Conservation (phyloP, 768 basidiomycete species). For the Boletus pseudopeckii region DNA sequence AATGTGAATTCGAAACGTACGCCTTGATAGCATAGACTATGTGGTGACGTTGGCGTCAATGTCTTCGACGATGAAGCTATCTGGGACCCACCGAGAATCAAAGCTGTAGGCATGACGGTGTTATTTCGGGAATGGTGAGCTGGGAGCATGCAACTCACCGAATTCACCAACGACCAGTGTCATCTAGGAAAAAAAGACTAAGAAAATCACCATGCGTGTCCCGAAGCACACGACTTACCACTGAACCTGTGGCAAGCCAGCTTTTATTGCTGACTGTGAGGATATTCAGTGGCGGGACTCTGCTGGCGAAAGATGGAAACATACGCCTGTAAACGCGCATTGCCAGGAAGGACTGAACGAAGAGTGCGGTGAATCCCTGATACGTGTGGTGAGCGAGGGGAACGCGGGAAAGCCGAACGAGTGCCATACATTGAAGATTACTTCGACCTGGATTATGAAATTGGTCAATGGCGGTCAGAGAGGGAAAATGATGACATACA, state of each 20-base stretch:
- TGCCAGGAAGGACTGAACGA: slow-evolving; percentile 57
- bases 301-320: slow-evolving; percentile 10
- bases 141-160: slow-evolving; percentile 13
- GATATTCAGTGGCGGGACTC: neutral
- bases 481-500: slow-evolving; percentile 8
- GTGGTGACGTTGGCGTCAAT: slow-evolving; percentile 1
- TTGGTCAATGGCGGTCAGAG: neutral
- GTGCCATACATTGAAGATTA: slow-evolving; percentile 47
- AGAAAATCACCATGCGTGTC: neutral
- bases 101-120: slow-evolving; percentile 16
- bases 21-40: slow-evolving; percentile 36
- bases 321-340: slow-evolving; percentile 50
- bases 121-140: slow-evolving; percentile 3
- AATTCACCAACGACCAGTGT: slow-evolving; percentile 44
- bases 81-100: slow-evolving; percentile 34
- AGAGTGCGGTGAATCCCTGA: slow-evolving; percentile 46
- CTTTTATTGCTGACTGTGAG: slow-evolving; percentile 50
- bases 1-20: slow-evolving; percentile 29
- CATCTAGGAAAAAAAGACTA: slow-evolving; percentile 10
- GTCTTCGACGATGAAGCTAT: neutral
- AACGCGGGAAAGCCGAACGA: neutral
- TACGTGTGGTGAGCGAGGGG: neutral
- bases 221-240: slow-evolving; percentile 21
- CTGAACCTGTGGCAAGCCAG: slow-evolving; percentile 38
- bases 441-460: slow-evolving; percentile 40